phyloP scores from a whole-genome alignment of 306 rosid species.

The Ziziphus jujuba region DNA sequence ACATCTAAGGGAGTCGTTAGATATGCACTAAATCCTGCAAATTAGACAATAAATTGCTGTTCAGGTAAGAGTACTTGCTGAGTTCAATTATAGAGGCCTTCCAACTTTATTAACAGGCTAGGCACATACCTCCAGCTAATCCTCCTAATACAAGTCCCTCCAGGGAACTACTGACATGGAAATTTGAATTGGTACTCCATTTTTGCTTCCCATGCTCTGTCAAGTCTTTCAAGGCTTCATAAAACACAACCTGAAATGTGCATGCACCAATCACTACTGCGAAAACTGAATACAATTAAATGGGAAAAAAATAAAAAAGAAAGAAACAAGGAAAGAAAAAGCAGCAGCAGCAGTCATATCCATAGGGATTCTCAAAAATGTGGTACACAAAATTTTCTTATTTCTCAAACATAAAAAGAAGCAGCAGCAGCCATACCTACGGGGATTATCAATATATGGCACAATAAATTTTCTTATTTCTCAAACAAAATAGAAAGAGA shows the following conservation, averaged over 20 bases:
- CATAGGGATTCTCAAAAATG: too few relatives aligned
- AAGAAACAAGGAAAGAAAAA: too few relatives aligned
- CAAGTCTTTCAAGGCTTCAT: constrained; percentile 71
- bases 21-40: constrained; percentile 75
- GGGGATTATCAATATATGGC: too few relatives aligned
- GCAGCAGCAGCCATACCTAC: too few relatives aligned
- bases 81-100: constrained; percentile 1
- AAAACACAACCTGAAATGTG: constrained; percentile 64
- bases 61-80: neutral
- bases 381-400: too few relatives aligned
- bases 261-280: neutral
- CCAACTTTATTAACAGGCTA: constrained; percentile 12
- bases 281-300: too few relatives aligned
- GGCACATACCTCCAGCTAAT: constrained; percentile 81
- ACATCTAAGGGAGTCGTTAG: constrained; percentile 92
- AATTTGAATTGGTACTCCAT: constrained; percentile 43
- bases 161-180: constrained; percentile 52
- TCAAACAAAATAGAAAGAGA: too few relatives aligned
- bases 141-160: constrained; percentile 85
- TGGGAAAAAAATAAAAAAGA: too few relatives aligned
- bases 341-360: too few relatives aligned
- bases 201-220: constrained; percentile 59
- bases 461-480: too few relatives aligned
- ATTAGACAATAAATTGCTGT: constrained; percentile 16
- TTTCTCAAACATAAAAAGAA: too few relatives aligned